Evolutionary conservation across 352 stramenopile species (phyloP).

Genomic region (Globisporangium megalacanthum): DNA sequence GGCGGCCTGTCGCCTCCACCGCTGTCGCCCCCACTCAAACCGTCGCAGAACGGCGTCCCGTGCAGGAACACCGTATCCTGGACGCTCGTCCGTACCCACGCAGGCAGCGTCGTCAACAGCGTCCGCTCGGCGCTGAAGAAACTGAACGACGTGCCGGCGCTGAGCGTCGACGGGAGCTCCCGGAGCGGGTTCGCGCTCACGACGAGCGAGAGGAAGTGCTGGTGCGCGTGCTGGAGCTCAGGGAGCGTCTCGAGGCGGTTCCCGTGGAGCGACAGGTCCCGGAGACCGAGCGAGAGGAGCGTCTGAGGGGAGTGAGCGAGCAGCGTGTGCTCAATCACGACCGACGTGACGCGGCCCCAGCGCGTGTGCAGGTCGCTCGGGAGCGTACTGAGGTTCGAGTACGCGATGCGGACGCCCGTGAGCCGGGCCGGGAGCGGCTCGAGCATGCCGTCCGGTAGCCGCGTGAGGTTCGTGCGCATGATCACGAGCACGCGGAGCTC

Average conservation of each 20-base stretch:
- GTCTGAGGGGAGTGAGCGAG: conserved; percentile 3
- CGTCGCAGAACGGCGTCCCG: conserved; percentile 2
- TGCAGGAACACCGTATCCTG: not conserved
- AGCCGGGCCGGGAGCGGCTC: not conserved
- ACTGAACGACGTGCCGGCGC: not conserved
- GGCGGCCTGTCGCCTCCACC: not conserved
- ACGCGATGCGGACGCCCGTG: conserved; percentile 15
- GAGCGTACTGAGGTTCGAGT: conserved; percentile 16
- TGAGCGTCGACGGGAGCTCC: not conserved
- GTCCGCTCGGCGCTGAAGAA: conserved; percentile 3
- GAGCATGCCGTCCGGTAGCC: conserved; percentile 5
- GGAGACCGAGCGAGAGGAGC: not conserved
- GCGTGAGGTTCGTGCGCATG: conserved; percentile 5
- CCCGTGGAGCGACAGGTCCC: not conserved
- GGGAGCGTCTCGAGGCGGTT: not conserved
- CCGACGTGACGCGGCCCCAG: conserved; percentile 14
- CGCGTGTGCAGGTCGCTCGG: conserved; percentile 7
- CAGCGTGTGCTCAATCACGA: conserved; percentile 17
- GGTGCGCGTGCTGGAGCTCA: not conserved
- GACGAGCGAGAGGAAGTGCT: not conserved
- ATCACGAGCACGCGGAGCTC: conserved; percentile 1
- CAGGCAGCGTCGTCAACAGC: not conserved
- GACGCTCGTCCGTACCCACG: not conserved
- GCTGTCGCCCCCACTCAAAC: not conserved
- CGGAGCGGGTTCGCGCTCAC: conserved; percentile 3